Percentiles rank a stretch among this genome's conserved stretches.
Evolutionary conservation across 2,329 filamentous ascomycete species (phyloP).

Genomic region (Fusarium sororula): DNA sequence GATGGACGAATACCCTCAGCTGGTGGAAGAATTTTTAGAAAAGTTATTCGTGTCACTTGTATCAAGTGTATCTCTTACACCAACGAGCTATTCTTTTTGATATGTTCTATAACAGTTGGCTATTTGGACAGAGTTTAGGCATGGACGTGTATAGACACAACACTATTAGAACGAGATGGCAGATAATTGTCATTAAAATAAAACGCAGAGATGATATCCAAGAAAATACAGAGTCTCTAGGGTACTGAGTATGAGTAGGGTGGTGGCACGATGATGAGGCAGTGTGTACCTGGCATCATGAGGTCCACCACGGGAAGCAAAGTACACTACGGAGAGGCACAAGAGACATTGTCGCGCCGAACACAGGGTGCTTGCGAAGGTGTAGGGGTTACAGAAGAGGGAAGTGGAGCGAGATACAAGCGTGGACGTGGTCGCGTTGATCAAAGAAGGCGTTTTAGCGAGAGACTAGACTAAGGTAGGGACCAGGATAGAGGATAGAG

Average conservation of each 20-base stretch:
- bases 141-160: neutral
- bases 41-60: neutral
- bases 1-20: slow-evolving; percentile 35
- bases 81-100: neutral
- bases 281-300: neutral
- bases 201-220: neutral
- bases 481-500: slow-evolving; percentile 22
- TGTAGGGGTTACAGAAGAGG: slow-evolving; percentile 8
- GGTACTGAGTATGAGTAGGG: neutral
- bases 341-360: neutral
- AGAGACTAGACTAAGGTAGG: neutral
- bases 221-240: neutral
- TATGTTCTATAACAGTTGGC: neutral
- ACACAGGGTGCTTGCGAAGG: neutral
- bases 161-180: neutral
- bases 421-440: slow-evolving; percentile 14
- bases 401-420: slow-evolving; percentile 14
- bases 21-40: neutral
- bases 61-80: neutral
- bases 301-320: neutral
- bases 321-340: slow-evolving; percentile 23
- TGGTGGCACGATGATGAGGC: neutral
- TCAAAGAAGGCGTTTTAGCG: slow-evolving; percentile 4
- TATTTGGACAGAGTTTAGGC: neutral
- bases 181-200: neutral